A percentile compares a stretch with the other conserved stretches of the same genome.
These are phyloP conservation scores for Stylosanthes scabra DNA, from an alignment of 331 rosid genomes.

Conservation along the genomic window DNA sequence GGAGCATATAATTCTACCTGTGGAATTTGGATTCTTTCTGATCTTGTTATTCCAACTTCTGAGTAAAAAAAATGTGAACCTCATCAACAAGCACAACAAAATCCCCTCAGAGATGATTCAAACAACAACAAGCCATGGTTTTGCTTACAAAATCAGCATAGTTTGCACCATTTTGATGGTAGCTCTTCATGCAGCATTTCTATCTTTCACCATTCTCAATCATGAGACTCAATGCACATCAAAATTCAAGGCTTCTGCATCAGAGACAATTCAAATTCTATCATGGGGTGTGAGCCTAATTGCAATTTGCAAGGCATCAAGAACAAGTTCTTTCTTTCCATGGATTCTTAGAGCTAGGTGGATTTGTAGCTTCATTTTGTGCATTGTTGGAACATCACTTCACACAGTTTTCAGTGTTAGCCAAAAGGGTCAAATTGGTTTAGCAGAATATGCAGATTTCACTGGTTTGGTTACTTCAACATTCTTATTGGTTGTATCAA, in stretches of 20 bases:
- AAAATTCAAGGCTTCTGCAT: constrained; percentile 45
- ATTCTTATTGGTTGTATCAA: constrained; percentile 61
- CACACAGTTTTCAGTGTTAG: constrained; percentile 50
- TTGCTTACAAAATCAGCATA: constrained; percentile 59
- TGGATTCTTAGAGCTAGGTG: constrained; percentile 92
- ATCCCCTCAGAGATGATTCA: constrained; percentile 34
- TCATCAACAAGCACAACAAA: constrained; percentile 44
- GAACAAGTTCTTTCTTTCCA: constrained; percentile 52
- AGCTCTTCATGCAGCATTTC: constrained; percentile 50
- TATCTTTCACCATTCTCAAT: constrained; percentile 46
- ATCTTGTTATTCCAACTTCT: constrained; percentile 48
- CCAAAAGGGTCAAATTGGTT: constrained; percentile 40
- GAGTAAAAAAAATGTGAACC: constrained; percentile 27
- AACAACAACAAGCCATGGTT: constrained; percentile 40
- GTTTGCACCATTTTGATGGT: constrained; percentile 54
- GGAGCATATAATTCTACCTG: constrained; percentile 64
- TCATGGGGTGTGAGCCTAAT: constrained; percentile 59
- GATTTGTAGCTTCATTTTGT: constrained; percentile 67
- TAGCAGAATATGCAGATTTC: constrained; percentile 60
- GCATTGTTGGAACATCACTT: constrained; percentile 44
- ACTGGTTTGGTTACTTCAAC: constrained; percentile 60
- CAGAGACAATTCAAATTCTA: constrained; percentile 61
- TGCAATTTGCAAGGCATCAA: constrained; percentile 49
- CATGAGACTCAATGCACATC: constrained; percentile 60
- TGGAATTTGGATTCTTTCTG: constrained; percentile 62